Base-by-base conservation (phyloP, 495 filamentous ascomycete genomes). In the Thermothielavioides terrestris region DNA sequence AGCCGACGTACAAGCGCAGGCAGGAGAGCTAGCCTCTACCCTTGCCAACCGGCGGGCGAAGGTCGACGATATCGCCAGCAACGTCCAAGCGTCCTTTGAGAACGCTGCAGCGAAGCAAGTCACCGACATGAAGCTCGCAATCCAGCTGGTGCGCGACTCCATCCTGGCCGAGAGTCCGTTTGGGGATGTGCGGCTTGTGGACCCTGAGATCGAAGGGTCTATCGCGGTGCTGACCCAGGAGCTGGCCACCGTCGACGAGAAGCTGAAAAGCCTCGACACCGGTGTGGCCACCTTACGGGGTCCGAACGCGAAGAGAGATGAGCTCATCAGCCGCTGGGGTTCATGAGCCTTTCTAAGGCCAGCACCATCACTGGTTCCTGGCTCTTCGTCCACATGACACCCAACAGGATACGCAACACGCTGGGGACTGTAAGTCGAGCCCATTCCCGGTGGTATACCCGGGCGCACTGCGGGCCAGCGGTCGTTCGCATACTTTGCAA, bases 81-180 rank as follows among this genome's bases (percentile, higher is more conserved):
- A 59, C 34, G 59, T 69, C 4, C 70, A 76, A 40, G 58, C 66
- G 14, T 53, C 65, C 0, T 68, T 68, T 15, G 72, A 76, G 46
- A 27, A 28, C 4, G 49, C 56, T 0, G 62, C 70, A 5, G 54
- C 60, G 1, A 57, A 53, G 14, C 67, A 73, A 35, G 46, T 76
- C 1, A 58, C 59, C 9, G 69, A 74, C 42, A 61, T 61, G 0
- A 67, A 65, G 48, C 47, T 60, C 6, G 70, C 71, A 0, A 54
- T 73, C 20, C 65, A 67, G 37, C 42, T 74, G 28, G 54, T 73
- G 21, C 61, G 64, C 17, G 69, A 74, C 42, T 69, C 65, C 8
- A 53, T 76, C 14, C 43, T 76, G 12, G 63, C 67, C 3, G 70
- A 76, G 41, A 69, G 64, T 25, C 56, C 58, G 6, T 72, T 66